Percentiles rank a stretch among this genome's conserved stretches.
Evolutionary conservation across 75 land plant genomes (phyloP).

Genomic region (Pseudotsuga menziesii): DNA sequence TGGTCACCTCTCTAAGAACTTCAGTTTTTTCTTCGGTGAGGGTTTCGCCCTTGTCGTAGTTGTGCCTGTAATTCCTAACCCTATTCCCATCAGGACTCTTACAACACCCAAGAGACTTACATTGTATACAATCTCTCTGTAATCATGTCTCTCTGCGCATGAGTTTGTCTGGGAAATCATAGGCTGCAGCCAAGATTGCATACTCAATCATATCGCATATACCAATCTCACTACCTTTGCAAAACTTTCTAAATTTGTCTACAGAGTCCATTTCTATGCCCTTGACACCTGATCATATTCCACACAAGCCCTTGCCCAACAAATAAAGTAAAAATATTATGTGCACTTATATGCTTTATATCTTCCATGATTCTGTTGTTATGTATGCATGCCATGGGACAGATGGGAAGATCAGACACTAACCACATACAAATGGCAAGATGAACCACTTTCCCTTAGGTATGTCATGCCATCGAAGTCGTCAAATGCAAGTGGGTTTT

Average conservation of each 20-base stretch:
- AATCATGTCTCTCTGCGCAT: conserved; percentile 53
- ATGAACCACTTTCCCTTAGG: too few relatives aligned
- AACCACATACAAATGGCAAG: too few relatives aligned
- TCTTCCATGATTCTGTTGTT: too few relatives aligned
- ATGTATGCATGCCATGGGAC: too few relatives aligned
- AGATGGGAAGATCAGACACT: too few relatives aligned
- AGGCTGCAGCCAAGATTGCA: conserved; percentile 63
- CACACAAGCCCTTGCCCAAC: too few relatives aligned
- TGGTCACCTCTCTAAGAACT: conserved; percentile 19
- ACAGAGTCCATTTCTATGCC: too few relatives aligned
- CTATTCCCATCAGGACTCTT: conserved; percentile 28
- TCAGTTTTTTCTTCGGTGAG: conserved; percentile 48
- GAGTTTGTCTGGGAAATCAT: conserved; percentile 67
- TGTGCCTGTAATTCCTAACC: conserved; percentile 35
- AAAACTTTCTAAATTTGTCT: conserved; percentile 67
- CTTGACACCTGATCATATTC: too few relatives aligned
- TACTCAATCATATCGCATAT: conserved; percentile 69
- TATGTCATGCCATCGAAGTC: too few relatives aligned
- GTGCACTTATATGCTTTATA: too few relatives aligned
- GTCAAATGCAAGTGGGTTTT: too few relatives aligned
- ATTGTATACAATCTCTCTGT: conserved; percentile 71
- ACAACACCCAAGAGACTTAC: conserved; percentile 22
- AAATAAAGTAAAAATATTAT: too few relatives aligned
- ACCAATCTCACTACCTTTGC: conserved; percentile 47
- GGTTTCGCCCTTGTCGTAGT: conserved; percentile 52